Evolutionary conservation across 139 green algal species (phyloP), one percentile per base, ranked within the genome.

Genomic region (Mychonastes homosphaera): DNA sequence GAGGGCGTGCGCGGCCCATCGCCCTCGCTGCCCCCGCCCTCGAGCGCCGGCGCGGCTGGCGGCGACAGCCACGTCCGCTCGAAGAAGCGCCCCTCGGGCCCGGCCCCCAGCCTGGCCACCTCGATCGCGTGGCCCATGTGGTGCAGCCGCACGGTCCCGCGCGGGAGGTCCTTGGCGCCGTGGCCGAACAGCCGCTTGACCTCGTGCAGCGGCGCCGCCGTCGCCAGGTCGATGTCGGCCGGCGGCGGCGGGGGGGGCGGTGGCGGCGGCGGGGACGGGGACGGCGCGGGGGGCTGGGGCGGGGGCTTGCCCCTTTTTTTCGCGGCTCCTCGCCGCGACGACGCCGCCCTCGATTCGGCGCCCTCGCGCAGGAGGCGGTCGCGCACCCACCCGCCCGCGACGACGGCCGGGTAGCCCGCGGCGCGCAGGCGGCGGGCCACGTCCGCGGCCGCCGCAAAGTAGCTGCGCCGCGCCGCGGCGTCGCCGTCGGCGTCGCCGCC

Each of bases 311-410:
- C 36, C 21, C 33, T 59, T 30, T 24, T 48, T 28, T 34, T 48
- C 4, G 18, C 26, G 6, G 13, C 8, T 7, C 24, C 24, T 10
- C 50, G n/a, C n/a, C 23, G 21, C 19, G 21, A 13, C 19, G n/a
- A n/a, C n/a, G n/a, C n/a, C n/a, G n/a, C n/a, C n/a, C n/a, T n/a
- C n/a, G n/a, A n/a, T n/a, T n/a, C n/a, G n/a, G n/a, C n/a, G n/a
- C n/a, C n/a, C n/a, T n/a, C 71, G 21, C 80, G 80, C 53, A 95
- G 80, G 34, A 93, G 73, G 63, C 93, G 92, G 71, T 98, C 91
- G 1, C 91, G 64, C 54, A 98, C 91, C 91, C 92, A 98, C 13
- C 91, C 91, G 12, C 91, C 91, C 13, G 85, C 90, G 51, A 81
- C 64, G 46, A 68, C 53, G 5, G 68, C 68, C 0, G 35, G 33